phyloP scores from a whole-genome alignment of 805 yeast species.

The Starmerella sp. region DNA sequence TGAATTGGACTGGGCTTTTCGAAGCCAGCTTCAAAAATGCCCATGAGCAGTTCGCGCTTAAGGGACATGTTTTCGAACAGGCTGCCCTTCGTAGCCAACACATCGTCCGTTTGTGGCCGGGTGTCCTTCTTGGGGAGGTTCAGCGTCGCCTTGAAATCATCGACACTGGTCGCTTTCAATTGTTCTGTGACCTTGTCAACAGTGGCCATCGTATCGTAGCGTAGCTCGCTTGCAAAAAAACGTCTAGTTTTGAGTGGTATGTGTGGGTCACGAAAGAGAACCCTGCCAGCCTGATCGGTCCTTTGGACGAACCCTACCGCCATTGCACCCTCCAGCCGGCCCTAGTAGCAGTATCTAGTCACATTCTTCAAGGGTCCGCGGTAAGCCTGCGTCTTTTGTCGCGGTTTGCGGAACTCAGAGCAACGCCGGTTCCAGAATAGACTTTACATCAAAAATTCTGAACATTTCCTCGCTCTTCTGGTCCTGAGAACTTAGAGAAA shows the following conservation, averaged over 20 bases:
- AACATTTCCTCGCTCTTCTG: too few species aligned
- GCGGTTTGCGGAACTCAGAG: too few species aligned
- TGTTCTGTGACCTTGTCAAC: conserved; percentile 5
- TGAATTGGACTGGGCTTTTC: conserved; percentile 97
- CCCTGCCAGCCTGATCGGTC: conserved; percentile 1
- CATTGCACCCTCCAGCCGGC: background rate
- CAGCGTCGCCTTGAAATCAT: conserved; percentile 60
- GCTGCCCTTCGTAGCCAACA: conserved; percentile 77
- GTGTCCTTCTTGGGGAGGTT: conserved; percentile 74
- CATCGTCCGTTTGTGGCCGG: conserved; percentile 97
- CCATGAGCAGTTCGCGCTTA: conserved; percentile 91
- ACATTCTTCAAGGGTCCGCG: too few species aligned
- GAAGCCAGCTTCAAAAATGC: conserved; percentile 96
- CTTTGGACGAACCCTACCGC: background rate
- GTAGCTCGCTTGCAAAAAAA: background rate
- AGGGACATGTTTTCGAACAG: conserved; percentile 85
- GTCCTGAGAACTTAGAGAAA: too few species aligned
- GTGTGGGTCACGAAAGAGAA: background rate
- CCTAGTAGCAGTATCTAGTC: too few species aligned
- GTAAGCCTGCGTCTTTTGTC: too few species aligned
- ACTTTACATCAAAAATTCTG: too few species aligned
- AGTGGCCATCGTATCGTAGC: background rate
- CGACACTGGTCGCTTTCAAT: background rate
- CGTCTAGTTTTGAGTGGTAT: conserved; percentile 1
- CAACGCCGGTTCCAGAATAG: too few species aligned